phyloP scores from a whole-genome alignment of 23 red algal genomes.

The Chondrus crispus region DNA sequence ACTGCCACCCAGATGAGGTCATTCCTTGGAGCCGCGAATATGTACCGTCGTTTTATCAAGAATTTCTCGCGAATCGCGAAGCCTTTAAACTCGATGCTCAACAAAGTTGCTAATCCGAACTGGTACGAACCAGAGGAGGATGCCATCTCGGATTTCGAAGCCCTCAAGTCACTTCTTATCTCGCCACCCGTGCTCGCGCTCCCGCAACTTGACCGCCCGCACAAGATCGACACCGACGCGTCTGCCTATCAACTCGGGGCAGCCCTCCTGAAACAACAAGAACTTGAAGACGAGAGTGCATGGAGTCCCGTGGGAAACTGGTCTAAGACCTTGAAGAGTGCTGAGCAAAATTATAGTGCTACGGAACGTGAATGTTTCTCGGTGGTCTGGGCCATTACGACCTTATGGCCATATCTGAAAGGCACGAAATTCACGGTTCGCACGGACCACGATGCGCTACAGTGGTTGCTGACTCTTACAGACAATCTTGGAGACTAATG shows the following conservation, averaged over 20 bases:
- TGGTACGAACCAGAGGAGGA: not conserved
- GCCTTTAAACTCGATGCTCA: not conserved
- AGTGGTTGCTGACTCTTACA: not conserved
- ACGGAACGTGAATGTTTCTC: not conserved
- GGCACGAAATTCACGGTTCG: not conserved
- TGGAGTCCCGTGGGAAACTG: not conserved
- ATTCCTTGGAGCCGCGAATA: not conserved
- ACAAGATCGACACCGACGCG: constrained; percentile 8
- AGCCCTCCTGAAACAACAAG: not conserved
- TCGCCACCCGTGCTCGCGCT: not conserved
- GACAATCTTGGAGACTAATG: not conserved
- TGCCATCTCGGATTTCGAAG: not conserved
- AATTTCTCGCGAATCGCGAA: not conserved
- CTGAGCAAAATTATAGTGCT: not conserved
- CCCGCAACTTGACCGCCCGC: not conserved
- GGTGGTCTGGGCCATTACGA: not conserved
- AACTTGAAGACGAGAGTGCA: not conserved
- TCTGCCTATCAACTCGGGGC: not conserved
- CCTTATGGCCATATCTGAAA: not conserved
- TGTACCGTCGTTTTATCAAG: constrained; percentile 9
- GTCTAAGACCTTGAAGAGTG: not conserved
- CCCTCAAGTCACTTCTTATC: not conserved
- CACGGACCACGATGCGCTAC: not conserved
- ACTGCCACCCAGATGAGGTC: not conserved
- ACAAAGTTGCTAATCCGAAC: not conserved